Evolutionary conservation across 2,329 filamentous ascomycete species (phyloP).

Genomic region (Fusarium circinatum): DNA sequence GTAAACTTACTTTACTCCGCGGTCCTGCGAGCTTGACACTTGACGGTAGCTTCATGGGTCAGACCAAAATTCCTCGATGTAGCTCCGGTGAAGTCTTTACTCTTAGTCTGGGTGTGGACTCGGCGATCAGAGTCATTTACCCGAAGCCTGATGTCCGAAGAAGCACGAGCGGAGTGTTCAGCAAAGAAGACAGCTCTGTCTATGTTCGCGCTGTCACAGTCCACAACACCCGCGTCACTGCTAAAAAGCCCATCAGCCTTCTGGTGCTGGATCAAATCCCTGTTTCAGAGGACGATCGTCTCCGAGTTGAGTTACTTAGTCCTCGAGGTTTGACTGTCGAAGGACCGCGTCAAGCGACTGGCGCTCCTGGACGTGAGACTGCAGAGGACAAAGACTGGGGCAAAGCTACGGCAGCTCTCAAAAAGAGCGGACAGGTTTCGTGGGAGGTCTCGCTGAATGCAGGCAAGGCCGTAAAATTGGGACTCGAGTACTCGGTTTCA

Average conservation of each 20-base stretch:
- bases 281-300: constrained; percentile 68
- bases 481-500: constrained; percentile 69
- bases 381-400: constrained; percentile 60
- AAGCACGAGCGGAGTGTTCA: constrained; percentile 62
- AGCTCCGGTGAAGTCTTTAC: constrained; percentile 63
- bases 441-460: constrained; percentile 69
- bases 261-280: constrained; percentile 70
- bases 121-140: constrained; percentile 65
- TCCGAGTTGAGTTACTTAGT: constrained; percentile 61
- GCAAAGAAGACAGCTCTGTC: constrained; percentile 61
- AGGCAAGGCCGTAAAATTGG: constrained; percentile 65
- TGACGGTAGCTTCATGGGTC: constrained; percentile 71
- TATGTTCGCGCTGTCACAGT: constrained; percentile 62
- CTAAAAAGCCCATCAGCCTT: constrained; percentile 55
- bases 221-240: constrained; percentile 58
- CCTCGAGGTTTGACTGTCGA: constrained; percentile 59
- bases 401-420: constrained; percentile 61
- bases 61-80: constrained; percentile 64
- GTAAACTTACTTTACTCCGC: constrained; percentile 64
- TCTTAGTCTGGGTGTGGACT: constrained; percentile 69
- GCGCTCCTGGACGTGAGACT: constrained; percentile 45
- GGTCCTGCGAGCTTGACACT: constrained; percentile 68
- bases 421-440: constrained; percentile 66
- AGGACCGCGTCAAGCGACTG: constrained; percentile 52
- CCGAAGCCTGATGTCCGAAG: constrained; percentile 65